Base-by-base conservation (phyloP, 345 rosid genomes). In the Melastoma malabathricum region DNA sequence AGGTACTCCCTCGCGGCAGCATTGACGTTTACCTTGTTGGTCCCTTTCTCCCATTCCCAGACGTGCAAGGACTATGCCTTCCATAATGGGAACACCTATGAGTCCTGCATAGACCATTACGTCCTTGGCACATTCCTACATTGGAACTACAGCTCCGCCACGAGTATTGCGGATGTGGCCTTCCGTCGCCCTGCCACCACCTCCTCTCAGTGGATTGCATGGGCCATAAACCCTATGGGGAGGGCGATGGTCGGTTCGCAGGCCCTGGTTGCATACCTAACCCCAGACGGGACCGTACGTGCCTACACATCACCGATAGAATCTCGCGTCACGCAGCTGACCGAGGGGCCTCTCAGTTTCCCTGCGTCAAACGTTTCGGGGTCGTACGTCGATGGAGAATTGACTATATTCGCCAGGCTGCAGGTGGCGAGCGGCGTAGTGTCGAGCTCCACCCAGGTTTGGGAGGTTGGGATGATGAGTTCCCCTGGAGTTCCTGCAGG, bases 151-250 rank as follows among this genome's bases (percentile, higher is more conserved):
- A 23, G 46, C 43, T 43, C 48, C 10, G 56, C 63, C 1, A 55
- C 59, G 9, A 29, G 13, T 48, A 16, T 25, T 18, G 27, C 56
- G 18, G 57, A 56, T 15, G 16, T 64, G 7, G 73, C 65, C 12
- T 64, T 59, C 16, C 27, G 60, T 19, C 65, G 60, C 38, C 22
- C 10, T 1, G 52, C 10, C 6, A 17, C 79, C 13, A 18, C 64
- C 0, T 3, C 74, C 0, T 46, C 71, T 0, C 54, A 59, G 5
- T 86, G 93, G 93, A 27, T 76, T 1, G 55, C 86, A 10, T 86
- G 93, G 96, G 84, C 78, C 15, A 65, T 86, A 50, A 86, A 86
- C 59, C 89, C 93, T 1, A 34, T 1, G 2, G 63, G 59, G 0
- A 1, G 3, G 4, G 0, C 0, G 0, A 86, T 86, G 96, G 2